Evolutionary conservation across 179 eudicot species (phyloP).

Genomic region (Spinacia oleracea): DNA sequence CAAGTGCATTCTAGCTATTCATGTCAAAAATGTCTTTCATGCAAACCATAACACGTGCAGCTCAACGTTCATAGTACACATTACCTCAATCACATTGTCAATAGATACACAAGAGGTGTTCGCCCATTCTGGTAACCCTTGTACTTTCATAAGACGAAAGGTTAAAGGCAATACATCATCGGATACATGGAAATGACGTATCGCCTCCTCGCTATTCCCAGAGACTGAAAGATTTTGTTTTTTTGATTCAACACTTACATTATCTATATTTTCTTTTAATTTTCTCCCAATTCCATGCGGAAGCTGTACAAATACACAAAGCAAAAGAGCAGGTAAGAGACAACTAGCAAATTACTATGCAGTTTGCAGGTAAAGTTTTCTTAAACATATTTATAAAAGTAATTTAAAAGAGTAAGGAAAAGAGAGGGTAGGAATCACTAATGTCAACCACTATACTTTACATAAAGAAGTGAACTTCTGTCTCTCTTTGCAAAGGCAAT

Average conservation of each 20-base stretch:
- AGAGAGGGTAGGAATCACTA: not conserved
- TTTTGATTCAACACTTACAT: constrained; percentile 26
- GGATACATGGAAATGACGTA: constrained; percentile 50
- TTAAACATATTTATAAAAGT: not conserved
- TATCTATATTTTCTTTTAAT: constrained; percentile 29
- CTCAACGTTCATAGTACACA: not conserved
- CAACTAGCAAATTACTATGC: constrained; percentile 1
- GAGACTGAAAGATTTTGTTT: constrained; percentile 18
- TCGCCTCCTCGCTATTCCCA: constrained; percentile 45
- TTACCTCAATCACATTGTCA: constrained; percentile 76
- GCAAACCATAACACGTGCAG: not conserved
- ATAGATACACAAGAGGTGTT: constrained; percentile 81
- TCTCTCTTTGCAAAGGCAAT: too few relatives aligned
- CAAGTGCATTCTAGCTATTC: not conserved
- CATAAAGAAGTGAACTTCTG: not conserved
- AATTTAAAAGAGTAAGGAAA: not conserved
- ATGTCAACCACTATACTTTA: not conserved
- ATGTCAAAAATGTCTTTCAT: not conserved
- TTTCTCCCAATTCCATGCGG: constrained; percentile 24
- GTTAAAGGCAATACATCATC: constrained; percentile 52
- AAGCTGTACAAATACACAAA: constrained; percentile 28
- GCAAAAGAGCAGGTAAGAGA: constrained; percentile 2
- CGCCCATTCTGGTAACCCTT: constrained; percentile 82
- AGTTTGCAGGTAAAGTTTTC: not conserved
- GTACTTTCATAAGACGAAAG: constrained; percentile 75